Evolutionary conservation across 768 basidiomycete genomes (phyloP), one percentile per base, ranked within the genome.

Genomic region (Melanogaster broomeanus): DNA sequence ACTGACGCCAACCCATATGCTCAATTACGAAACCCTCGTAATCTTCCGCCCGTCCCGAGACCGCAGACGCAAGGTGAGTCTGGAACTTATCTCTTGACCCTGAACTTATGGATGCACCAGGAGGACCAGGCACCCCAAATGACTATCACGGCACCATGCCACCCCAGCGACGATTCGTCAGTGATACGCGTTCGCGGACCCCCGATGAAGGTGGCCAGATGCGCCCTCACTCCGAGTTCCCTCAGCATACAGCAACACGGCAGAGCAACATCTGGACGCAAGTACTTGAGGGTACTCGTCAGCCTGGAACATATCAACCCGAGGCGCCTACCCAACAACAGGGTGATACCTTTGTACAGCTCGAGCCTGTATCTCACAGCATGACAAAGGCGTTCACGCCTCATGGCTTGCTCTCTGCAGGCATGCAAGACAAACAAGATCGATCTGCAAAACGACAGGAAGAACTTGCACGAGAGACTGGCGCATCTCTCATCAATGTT

Each of bases 351-450:
- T 87, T 87, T 62, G 84, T 95, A 48, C 89, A 90, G 61, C 75
- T 93, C 24, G 90, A 92, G 45, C 77, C 80, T 9, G 67, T 84
- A 5, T 77, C 84, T 1, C 82, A 87, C 48, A 81, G 80, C 18
- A 86, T 93, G 78, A 95, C 91, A 10, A 96, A 95, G 65, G 94
- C 94, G 1, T 97, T 98, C 64, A 88, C 91, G 0, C 93, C 95
- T 4, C 93, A 96, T 54, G 97, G 97, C 8, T 74, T 99, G 15
- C 83, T 99, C 35, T 94, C 93, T 51, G 93, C 93, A 48, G 97
- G 97, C 33, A 77, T 98, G 58, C 92, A 96, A 63, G 95, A 98
- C 67, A 93, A 93, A 67, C 87, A 95, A 67, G 94, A 97, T 64
- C 84, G 96, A 31, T 97, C 94, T 27, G 97, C 97, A 2, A 95